Evolutionary conservation across 768 basidiomycete genomes (phyloP).

Genomic region (Suillus decipiens): DNA sequence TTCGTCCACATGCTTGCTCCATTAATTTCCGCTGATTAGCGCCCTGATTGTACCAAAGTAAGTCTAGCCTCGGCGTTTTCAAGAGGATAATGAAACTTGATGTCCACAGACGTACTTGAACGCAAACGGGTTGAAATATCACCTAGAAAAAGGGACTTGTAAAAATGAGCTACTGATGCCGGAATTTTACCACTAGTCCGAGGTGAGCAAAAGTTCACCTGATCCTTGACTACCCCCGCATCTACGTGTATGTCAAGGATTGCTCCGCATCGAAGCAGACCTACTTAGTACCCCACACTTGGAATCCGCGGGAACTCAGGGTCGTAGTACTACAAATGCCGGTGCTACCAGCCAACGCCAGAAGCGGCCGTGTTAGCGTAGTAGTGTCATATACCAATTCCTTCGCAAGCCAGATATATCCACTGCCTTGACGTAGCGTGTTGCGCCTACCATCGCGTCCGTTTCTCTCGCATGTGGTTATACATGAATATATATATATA

Average conservation of each 20-base stretch:
- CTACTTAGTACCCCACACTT: slow-evolving; percentile 1
- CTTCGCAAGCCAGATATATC: slow-evolving; percentile 5
- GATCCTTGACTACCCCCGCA: slow-evolving; percentile 1
- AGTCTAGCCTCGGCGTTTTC: slow-evolving; percentile 18
- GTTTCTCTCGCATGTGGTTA: neutral
- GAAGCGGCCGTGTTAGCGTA: neutral
- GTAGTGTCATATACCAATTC: slow-evolving; percentile 2
- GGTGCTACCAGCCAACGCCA: neutral
- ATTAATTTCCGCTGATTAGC: slow-evolving; percentile 25
- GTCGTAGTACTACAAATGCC: neutral
- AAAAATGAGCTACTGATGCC: slow-evolving; percentile 34
- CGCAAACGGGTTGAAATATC: slow-evolving; percentile 68
- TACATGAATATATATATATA: too few relatives aligned
- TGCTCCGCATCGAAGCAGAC: neutral
- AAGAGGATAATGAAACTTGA: neutral
- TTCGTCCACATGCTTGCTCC: slow-evolving; percentile 6
- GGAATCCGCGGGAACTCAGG: slow-evolving; percentile 7
- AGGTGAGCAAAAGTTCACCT: slow-evolving; percentile 2
- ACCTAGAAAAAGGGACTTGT: slow-evolving; percentile 67
- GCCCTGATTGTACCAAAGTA: slow-evolving; percentile 55
- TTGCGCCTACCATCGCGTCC: neutral
- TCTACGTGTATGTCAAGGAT: neutral
- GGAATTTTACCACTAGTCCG: slow-evolving; percentile 3
- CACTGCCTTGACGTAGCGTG: too few relatives aligned
- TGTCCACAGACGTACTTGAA: slow-evolving; percentile 55